Evolutionary conservation across 495 filamentous ascomycete species (phyloP).

Genomic region (Penicillium antarcticum): DNA sequence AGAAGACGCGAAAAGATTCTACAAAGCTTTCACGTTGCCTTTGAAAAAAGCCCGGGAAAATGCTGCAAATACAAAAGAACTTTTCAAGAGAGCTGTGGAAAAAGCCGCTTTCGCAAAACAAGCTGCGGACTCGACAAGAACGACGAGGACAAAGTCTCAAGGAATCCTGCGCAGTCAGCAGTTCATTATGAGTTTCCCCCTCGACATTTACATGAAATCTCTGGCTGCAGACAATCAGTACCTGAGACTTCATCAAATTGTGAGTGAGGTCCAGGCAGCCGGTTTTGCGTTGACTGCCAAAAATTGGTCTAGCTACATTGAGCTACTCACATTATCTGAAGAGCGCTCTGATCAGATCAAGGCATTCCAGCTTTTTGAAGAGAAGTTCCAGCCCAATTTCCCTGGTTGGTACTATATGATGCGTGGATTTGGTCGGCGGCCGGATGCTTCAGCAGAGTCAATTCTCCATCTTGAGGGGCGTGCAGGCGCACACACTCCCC

Average conservation of each 20-base stretch:
- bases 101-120: neutral
- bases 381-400: conserved; percentile 70
- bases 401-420: conserved; percentile 59
- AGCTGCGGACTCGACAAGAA: neutral
- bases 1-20: too few species aligned
- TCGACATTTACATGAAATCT: conserved; percentile 60
- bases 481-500: conserved; percentile 16
- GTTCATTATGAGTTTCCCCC: conserved; percentile 53
- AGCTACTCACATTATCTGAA: conserved; percentile 45
- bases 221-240: conserved; percentile 46
- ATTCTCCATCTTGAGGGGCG: conserved; percentile 24
- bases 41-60: too few species aligned
- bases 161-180: conserved; percentile 53
- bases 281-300: conserved; percentile 65
- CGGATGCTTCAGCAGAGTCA: conserved; percentile 21
- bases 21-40: too few species aligned
- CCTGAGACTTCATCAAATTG: conserved; percentile 41
- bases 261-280: conserved; percentile 48
- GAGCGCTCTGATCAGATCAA: conserved; percentile 26
- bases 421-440: conserved; percentile 30
- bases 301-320: conserved; percentile 52
- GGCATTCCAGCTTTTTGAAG: conserved; percentile 70
- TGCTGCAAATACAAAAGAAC: too few species aligned
- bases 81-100: too few species aligned
- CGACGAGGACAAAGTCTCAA: neutral